Evolutionary conservation across 371 early-diverging fungal species (phyloP).

Genomic region (Mucor mucedo): DNA sequence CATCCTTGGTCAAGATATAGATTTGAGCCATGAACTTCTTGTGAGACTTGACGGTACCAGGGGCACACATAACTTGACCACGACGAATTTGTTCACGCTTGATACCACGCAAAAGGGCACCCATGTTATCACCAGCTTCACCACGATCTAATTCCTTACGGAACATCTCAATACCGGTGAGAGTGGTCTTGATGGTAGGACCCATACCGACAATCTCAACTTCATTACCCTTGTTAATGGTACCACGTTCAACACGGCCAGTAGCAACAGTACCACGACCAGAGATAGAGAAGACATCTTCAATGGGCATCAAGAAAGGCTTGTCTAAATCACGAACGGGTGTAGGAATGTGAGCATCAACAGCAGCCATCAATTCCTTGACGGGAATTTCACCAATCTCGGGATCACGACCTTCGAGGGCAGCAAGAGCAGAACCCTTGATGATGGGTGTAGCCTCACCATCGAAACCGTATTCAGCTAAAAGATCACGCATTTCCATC

Average conservation of each 20-base stretch:
- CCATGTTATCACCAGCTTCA: slow-evolving; percentile 98
- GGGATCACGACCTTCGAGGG: slow-evolving; percentile 90
- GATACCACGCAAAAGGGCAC: slow-evolving; percentile 94
- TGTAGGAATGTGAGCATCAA: slow-evolving; percentile 92
- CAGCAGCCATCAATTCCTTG: slow-evolving; percentile 91
- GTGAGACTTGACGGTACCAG: slow-evolving; percentile 92
- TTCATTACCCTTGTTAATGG: slow-evolving; percentile 91
- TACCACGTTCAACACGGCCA: slow-evolving; percentile 98
- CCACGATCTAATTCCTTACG: slow-evolving; percentile 98
- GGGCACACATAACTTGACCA: slow-evolving; percentile 92
- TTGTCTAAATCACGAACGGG: slow-evolving; percentile 95
- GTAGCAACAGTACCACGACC: slow-evolving; percentile 99
- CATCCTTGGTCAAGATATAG: slow-evolving; percentile 96
- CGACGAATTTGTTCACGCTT: slow-evolving; percentile 97
- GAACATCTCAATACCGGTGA: slow-evolving; percentile 99
- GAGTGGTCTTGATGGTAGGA: slow-evolving; percentile 82
- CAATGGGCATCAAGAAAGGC: slow-evolving; percentile 99
- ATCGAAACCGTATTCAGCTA: slow-evolving; percentile 91
- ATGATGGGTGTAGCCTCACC: slow-evolving; percentile 95
- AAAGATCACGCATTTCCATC: slow-evolving; percentile 98
- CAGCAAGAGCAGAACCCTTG: slow-evolving; percentile 95
- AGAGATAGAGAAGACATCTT: slow-evolving; percentile 97
- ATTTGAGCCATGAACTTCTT: slow-evolving; percentile 91
- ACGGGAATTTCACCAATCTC: slow-evolving; percentile 92
- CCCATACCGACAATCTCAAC: slow-evolving; percentile 97